phyloP scores from a whole-genome alignment of 495 filamentous ascomycete genomes.

The Xylaria bambusicola region DNA sequence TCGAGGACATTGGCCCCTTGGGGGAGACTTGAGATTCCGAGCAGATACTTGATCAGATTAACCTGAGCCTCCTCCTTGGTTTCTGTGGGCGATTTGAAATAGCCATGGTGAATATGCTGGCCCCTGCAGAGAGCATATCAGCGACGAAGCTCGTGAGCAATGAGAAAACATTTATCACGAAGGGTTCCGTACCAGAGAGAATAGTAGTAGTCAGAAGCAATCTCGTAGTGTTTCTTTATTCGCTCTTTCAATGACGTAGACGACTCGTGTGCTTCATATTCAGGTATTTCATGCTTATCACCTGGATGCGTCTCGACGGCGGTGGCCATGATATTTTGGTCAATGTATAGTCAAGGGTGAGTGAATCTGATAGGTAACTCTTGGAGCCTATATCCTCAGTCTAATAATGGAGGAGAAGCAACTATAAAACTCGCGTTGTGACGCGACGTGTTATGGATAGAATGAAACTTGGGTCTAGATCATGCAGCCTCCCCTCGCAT shows the following conservation, averaged over 20 bases:
- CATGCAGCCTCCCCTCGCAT: no score
- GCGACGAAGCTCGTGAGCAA: not conserved
- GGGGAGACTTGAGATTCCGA: conserved; percentile 44
- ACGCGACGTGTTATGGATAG: no score
- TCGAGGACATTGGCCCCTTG: conserved; percentile 48
- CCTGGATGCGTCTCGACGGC: conserved; percentile 25
- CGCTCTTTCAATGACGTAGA: conserved; percentile 58
- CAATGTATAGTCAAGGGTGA: no score
- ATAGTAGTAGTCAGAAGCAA: conserved; percentile 58
- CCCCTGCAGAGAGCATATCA: conserved; percentile 43
- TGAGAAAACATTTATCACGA: not conserved
- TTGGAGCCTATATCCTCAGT: no score
- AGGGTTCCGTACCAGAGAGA: conserved; percentile 44
- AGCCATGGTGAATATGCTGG: conserved; percentile 63
- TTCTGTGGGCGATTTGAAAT: conserved; percentile 45
- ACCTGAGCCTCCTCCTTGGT: conserved; percentile 55
- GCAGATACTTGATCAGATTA: conserved; percentile 52
- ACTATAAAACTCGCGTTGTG: no score
- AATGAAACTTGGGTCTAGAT: no score
- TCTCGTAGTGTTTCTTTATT: conserved; percentile 60
- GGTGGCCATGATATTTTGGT: conserved; percentile 3
- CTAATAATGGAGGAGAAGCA: no score
- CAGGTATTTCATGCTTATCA: conserved; percentile 52
- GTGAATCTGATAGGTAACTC: no score
- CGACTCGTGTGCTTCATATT: conserved; percentile 51